These are phyloP conservation scores for Thalia dealbata DNA, from an alignment of 176 grass and related monocot genomes.

Conservation along the genomic window DNA sequence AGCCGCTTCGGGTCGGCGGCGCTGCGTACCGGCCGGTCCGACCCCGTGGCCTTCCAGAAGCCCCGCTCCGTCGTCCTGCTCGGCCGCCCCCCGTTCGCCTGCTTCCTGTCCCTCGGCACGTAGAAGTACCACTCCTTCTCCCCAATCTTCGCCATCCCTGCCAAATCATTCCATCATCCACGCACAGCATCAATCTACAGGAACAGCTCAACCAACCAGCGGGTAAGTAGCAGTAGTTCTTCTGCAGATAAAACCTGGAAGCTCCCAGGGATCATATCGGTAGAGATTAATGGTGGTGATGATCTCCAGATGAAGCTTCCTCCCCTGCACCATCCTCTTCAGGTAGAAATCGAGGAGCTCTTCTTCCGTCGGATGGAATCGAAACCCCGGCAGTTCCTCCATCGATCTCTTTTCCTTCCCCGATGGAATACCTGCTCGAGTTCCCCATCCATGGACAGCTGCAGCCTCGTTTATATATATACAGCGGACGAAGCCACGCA, in stretches of 20 bases:
- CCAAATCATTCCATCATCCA: not conserved
- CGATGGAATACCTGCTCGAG: not conserved
- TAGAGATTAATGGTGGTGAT: conserved; percentile 77
- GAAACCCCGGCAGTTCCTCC: conserved; percentile 47
- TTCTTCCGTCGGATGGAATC: conserved; percentile 77
- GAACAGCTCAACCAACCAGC: too few species aligned
- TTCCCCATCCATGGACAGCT: not conserved
- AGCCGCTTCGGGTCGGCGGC: conserved; percentile 68
- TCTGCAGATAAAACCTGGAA: conserved; percentile 30
- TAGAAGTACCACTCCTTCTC: conserved; percentile 99
- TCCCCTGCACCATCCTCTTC: conserved; percentile 29
- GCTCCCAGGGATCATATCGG: conserved; percentile 72
- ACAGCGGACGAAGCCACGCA: too few species aligned
- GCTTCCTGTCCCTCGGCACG: conserved; percentile 68
- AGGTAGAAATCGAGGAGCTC: conserved; percentile 91
- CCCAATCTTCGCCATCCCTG: conserved; percentile 50
- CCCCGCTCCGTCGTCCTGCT: conserved; percentile 75
- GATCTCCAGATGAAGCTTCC: conserved; percentile 72
- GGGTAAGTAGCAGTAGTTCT: too few species aligned
- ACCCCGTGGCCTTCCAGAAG: conserved; percentile 95
- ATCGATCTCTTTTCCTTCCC: not conserved
- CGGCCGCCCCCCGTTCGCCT: conserved; percentile 36
- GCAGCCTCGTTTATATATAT: not conserved
- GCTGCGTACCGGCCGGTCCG: conserved; percentile 65
- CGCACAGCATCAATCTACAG: too few species aligned